Conservation (phyloP, 2,329 filamentous ascomycete genomes). For the Laburnicola sp. region DNA sequence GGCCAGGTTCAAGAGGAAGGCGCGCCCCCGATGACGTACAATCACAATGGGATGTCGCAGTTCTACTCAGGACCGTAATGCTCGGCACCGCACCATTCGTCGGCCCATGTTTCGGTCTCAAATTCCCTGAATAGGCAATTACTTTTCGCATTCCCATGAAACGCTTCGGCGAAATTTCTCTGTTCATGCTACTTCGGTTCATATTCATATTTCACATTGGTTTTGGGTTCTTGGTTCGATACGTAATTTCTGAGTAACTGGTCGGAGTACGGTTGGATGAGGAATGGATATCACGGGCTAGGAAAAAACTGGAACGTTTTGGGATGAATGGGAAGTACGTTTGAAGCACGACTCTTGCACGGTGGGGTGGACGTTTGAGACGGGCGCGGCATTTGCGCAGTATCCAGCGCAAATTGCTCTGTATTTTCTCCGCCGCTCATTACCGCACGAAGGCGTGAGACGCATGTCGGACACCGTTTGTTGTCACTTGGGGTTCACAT, state of each 20-base stretch:
- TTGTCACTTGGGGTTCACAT: not conserved
- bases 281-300: not conserved
- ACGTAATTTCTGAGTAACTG: not conserved
- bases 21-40: slow-evolving; percentile 33
- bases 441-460: not conserved
- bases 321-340: not conserved
- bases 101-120: too few species aligned
- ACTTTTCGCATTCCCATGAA: not conserved
- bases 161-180: not conserved
- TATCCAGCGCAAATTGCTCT: slow-evolving; percentile 1
- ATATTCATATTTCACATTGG: not conserved
- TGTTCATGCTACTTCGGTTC: not conserved
- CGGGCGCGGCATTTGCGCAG: not conserved
- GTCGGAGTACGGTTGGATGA: not conserved
- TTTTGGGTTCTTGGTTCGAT: not conserved
- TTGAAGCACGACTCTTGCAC: not conserved
- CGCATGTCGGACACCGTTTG: not conserved
- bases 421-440: not conserved
- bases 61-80: slow-evolving; percentile 35
- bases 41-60: slow-evolving; percentile 30
- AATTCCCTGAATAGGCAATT: not conserved
- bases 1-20: slow-evolving; percentile 44
- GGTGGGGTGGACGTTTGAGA: not conserved
- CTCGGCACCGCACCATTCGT: not conserved
- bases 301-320: not conserved